A percentile compares a stretch with the other conserved stretches of the same genome.
phyloP scores from a whole-genome alignment of 1,284 basidiomycete genomes.

The Hortiboletus rubellus region DNA sequence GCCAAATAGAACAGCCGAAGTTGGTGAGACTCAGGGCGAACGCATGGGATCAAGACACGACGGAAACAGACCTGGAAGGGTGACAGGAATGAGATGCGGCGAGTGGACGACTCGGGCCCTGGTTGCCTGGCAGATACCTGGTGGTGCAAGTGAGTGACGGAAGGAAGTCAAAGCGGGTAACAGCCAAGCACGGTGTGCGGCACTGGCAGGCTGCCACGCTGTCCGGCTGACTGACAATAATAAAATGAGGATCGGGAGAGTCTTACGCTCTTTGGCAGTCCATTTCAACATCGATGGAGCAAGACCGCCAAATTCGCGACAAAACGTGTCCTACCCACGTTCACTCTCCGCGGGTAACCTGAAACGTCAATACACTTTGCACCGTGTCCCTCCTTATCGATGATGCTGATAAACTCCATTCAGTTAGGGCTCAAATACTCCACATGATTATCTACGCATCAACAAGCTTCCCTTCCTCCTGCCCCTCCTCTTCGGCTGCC shows the following conservation, averaged over 20 bases:
- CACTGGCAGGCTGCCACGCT: conserved; percentile 37
- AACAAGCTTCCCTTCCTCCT: conserved; percentile 59
- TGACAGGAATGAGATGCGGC: background rate
- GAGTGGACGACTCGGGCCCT: conserved; percentile 19
- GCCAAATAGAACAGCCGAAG: conserved; percentile 13
- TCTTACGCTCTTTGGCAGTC: conserved; percentile 28
- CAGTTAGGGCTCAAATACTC: background rate
- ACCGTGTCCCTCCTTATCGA: conserved; percentile 18
- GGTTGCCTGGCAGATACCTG: conserved; percentile 36
- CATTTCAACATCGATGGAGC: conserved; percentile 18
- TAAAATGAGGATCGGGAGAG: conserved; percentile 24
- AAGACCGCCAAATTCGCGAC: conserved; percentile 12
- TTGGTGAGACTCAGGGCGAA: conserved; percentile 33
- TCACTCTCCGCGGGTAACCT: conserved; percentile 15
- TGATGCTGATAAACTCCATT: conserved; percentile 8
- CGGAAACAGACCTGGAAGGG: conserved; percentile 28
- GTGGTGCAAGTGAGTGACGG: conserved; percentile 25
- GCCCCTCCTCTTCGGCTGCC: conserved; percentile 48
- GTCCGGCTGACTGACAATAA: conserved; percentile 25
- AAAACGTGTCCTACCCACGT: conserved; percentile 25
- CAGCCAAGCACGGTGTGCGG: conserved; percentile 18
- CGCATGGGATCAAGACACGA: conserved; percentile 32
- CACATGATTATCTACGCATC: conserved; percentile 42
- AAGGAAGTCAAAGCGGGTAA: conserved; percentile 29
- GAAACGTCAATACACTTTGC: conserved; percentile 14